Conservation (phyloP, 257 asterid genomes). For the Leonotis leonurus region DNA sequence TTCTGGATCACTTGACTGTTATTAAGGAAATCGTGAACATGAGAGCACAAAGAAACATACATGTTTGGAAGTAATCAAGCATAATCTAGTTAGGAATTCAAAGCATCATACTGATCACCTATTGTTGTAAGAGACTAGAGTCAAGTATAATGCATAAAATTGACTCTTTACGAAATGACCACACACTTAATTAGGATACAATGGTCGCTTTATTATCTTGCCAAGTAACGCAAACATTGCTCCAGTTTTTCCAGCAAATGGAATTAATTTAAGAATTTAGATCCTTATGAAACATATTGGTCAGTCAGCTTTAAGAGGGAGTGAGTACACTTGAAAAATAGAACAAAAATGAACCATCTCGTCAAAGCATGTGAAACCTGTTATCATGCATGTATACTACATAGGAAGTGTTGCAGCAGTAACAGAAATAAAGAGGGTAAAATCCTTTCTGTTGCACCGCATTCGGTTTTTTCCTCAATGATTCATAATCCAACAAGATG, state of each 20-base stretch:
- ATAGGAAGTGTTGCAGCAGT: neutral
- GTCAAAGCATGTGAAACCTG: conserved; percentile 5
- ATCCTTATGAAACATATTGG: neutral
- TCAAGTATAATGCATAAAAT: neutral
- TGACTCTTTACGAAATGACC: neutral
- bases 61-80: conserved; percentile 7
- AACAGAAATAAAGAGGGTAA: neutral
- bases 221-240: neutral
- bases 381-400: neutral
- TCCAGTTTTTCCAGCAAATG: neutral
- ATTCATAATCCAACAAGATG: conserved; percentile 2
- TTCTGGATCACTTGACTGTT: conserved; percentile 75
- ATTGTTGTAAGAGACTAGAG: neutral
- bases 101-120: neutral
- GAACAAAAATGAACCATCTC: neutral
- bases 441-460: neutral
- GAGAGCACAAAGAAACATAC: neutral
- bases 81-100: neutral
- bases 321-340: too few species aligned
- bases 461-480: neutral
- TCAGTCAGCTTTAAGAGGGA: neutral
- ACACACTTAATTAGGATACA: neutral
- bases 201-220: neutral
- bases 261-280: neutral
- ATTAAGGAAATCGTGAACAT: conserved; percentile 15